These are phyloP conservation scores for Umbilicaria muhlenbergii DNA, from an alignment of 495 filamentous ascomycete genomes.

Conservation along the genomic window DNA sequence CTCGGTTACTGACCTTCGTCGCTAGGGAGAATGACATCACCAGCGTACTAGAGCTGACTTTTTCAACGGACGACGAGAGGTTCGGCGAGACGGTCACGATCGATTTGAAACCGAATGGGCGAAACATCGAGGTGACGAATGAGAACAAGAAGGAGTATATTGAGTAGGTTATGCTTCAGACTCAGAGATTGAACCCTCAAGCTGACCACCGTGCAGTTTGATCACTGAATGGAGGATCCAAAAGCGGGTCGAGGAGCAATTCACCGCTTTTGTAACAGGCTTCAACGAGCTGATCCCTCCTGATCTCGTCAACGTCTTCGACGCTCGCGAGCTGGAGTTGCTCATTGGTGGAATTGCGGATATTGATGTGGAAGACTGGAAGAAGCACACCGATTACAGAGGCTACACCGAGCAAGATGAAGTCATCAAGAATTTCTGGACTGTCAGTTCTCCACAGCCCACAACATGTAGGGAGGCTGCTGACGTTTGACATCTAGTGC, in stretches of 20 bases:
- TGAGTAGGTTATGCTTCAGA: constrained; percentile 41
- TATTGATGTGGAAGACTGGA: constrained; percentile 99
- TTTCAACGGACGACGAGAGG: constrained; percentile 91
- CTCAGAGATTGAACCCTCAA: not conserved
- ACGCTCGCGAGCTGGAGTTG: constrained; percentile 91
- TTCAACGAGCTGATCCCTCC: constrained; percentile 96
- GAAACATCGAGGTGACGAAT: constrained; percentile 89
- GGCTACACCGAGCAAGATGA: constrained; percentile 98
- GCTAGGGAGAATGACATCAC: constrained; percentile 86
- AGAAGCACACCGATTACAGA: constrained; percentile 99
- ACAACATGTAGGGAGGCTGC: constrained; percentile 2
- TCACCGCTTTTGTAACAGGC: constrained; percentile 91
- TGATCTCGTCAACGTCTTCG: constrained; percentile 96
- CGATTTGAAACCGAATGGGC: constrained; percentile 80
- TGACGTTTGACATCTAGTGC: constrained; percentile 22
- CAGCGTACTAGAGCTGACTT: constrained; percentile 81
- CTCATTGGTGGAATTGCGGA: constrained; percentile 98
- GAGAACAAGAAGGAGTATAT: constrained; percentile 93
- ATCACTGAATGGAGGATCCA: constrained; percentile 99
- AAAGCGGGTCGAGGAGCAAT: constrained; percentile 94
- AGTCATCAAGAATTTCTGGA: constrained; percentile 97
- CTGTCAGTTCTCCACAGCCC: constrained; percentile 34
- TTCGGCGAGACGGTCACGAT: constrained; percentile 88
- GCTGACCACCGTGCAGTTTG: constrained; percentile 30
- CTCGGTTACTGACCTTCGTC: constrained; percentile 11